These are phyloP conservation scores for Zangia roseola DNA, from an alignment of 768 basidiomycete genomes.

Conservation along the genomic window DNA sequence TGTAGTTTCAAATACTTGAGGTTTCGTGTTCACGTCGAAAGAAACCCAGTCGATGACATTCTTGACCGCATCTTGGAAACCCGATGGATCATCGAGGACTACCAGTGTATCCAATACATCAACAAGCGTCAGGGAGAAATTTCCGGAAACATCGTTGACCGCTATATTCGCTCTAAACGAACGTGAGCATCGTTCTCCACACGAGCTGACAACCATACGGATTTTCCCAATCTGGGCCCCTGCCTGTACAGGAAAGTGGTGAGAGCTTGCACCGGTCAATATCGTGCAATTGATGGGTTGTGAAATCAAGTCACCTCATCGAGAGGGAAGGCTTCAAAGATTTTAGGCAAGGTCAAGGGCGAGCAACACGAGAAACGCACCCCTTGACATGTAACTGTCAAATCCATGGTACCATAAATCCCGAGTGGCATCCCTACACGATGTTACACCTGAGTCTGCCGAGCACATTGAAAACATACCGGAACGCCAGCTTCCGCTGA, in stretches of 20 bases:
- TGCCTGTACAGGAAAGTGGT: slow-evolving; percentile 82
- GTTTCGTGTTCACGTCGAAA: slow-evolving; percentile 91
- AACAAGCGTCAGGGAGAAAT: slow-evolving; percentile 83
- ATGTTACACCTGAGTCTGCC: neutral
- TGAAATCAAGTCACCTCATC: slow-evolving; percentile 60
- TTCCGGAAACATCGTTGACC: slow-evolving; percentile 91
- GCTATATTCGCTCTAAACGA: slow-evolving; percentile 62
- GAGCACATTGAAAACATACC: slow-evolving; percentile 39
- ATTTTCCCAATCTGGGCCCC: slow-evolving; percentile 84
- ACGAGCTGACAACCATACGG: slow-evolving; percentile 52
- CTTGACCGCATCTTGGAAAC: slow-evolving; percentile 83
- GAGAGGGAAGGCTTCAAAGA: slow-evolving; percentile 68
- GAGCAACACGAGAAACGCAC: slow-evolving; percentile 37
- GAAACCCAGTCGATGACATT: slow-evolving; percentile 80
- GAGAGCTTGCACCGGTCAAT: slow-evolving; percentile 55
- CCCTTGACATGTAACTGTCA: slow-evolving; percentile 82
- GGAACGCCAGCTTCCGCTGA: slow-evolving; percentile 53
- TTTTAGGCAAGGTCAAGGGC: slow-evolving; percentile 19
- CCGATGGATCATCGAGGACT: slow-evolving; percentile 74
- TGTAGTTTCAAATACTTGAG: slow-evolving; percentile 98
- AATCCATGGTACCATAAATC: slow-evolving; percentile 92
- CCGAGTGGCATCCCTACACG: slow-evolving; percentile 61
- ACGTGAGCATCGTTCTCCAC: slow-evolving; percentile 11
- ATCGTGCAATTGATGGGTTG: neutral
- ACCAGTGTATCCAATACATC: slow-evolving; percentile 87